Conservation (phyloP, 768 basidiomycete genomes). For the Coprinellus aureogranulatus region DNA sequence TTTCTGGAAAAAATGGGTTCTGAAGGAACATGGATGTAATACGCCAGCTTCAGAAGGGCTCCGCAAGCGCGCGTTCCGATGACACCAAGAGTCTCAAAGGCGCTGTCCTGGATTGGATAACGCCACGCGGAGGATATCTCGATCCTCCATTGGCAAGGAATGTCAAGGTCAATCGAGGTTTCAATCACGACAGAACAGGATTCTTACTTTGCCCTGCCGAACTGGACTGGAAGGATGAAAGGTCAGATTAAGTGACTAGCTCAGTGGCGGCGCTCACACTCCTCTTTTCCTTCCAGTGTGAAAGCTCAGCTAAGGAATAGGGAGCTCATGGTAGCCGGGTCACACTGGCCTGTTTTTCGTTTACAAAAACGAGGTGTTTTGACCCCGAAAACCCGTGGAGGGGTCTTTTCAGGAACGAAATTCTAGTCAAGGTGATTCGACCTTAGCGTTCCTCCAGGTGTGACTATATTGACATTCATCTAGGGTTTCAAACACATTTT, state of each 20-base stretch:
- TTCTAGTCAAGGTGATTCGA: constrained; percentile 6
- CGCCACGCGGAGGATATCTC: not conserved
- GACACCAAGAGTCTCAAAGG: constrained; percentile 3
- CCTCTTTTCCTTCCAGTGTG: constrained; percentile 2
- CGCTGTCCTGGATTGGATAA: not conserved
- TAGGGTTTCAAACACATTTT: constrained; percentile 14
- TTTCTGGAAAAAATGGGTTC: no score
- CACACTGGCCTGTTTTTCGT: constrained; percentile 17
- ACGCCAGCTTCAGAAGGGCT: constrained; percentile 12
- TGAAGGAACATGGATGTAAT: no score
- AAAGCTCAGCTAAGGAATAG: constrained; percentile 1
- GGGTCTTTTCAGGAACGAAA: constrained; percentile 7
- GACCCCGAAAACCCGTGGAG: constrained; percentile 16
- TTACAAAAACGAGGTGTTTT: constrained; percentile 15
- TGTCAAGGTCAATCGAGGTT: constrained; percentile 13
- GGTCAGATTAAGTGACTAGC: no score
- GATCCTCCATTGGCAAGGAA: constrained; percentile 15
- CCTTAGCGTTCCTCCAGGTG: no score
- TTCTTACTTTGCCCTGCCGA: constrained; percentile 20
- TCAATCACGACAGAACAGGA: constrained; percentile 19
- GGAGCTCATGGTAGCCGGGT: constrained; percentile 9
- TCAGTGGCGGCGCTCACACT: no score
- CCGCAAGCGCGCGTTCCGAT: constrained; percentile 8
- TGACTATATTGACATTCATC: not conserved
- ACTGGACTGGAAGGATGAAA: constrained; percentile 17